These are phyloP conservation scores for Erysimum cheiri DNA, from an alignment of 441 rosid genomes.

Conservation along the genomic window DNA sequence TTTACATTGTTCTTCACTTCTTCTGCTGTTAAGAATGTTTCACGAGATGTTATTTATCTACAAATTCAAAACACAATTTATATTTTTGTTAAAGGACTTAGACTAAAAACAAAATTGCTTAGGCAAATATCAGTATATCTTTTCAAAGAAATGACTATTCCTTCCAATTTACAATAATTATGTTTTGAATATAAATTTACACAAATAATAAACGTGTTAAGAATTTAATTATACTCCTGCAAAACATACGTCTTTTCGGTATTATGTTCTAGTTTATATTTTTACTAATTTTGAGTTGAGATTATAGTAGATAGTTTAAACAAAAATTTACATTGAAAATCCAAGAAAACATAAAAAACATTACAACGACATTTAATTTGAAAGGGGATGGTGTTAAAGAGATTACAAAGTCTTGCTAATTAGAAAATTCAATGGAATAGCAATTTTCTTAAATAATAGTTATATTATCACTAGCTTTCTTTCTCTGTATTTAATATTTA, in stretches of 20 bases:
- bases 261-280: background rate
- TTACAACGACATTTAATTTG: background rate
- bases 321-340: background rate
- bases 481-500: background rate
- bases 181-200: background rate
- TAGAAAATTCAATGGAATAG: background rate
- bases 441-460: background rate
- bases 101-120: background rate
- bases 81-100: background rate
- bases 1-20: constrained; percentile 19
- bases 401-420: background rate
- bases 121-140: background rate
- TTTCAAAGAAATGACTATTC: background rate
- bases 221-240: no score
- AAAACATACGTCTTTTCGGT: background rate
- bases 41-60: constrained; percentile 38
- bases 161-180: background rate
- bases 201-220: no score
- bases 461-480: background rate
- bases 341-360: background rate
- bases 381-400: background rate
- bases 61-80: background rate
- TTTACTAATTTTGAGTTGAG: no score
- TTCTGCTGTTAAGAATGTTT: constrained; percentile 27
- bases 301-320: background rate